Evolutionary conservation across 1,284 basidiomycete species (phyloP), one percentile per base, ranked within the genome.

Genomic region (Austroboletus niveus): DNA sequence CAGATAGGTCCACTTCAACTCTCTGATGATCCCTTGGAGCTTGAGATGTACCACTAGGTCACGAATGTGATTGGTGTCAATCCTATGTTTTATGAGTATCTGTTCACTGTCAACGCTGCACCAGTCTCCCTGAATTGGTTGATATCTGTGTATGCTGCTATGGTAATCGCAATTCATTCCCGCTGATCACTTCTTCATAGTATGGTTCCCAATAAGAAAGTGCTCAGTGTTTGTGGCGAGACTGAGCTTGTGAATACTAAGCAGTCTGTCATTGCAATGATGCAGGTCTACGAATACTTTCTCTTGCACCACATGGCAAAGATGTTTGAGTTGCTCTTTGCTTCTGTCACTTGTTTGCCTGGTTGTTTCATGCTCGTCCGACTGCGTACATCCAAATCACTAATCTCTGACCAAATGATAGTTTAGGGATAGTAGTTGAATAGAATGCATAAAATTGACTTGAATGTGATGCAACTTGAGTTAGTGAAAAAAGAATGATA

Each of bases 21-120:
- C 91, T 17, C 89, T 94, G 0, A 99, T 99, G 97, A 89, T 64
- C 97, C 95, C 0, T 75, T 97, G 56, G 96, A 99, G 72, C 76
- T 99, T 47, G 96, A 99, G 75, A 92, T 99, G 70, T 98, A 95
- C 68, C 97, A 99, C 69, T 96, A 99, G 72, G 96, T 99, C 80
- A 93, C 97, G 81, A 98, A 99, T 67, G 94, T 99, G 49, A 98
- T 99, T 61, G 95, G 96, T 70, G 93, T 99, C 63, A 96, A 99
- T 70, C 96, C 95, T 9, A 88, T 92, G 1, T 98, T 98, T 75
- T 99, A 98, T 74, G 96, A 98, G 72, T 98, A 98, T 68, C 69
- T 97, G 57, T 91, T 99, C 77, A 96, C 90, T 73, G 87, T 99
- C 43, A 96, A 99, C 74, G 95, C 96, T 57, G 96, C 82, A 99